Percentiles rank a stretch among this genome's conserved stretches.
These are phyloP conservation scores for Carex littledalei DNA, from an alignment of 176 grass and related monocot genomes.

Conservation along the genomic window DNA sequence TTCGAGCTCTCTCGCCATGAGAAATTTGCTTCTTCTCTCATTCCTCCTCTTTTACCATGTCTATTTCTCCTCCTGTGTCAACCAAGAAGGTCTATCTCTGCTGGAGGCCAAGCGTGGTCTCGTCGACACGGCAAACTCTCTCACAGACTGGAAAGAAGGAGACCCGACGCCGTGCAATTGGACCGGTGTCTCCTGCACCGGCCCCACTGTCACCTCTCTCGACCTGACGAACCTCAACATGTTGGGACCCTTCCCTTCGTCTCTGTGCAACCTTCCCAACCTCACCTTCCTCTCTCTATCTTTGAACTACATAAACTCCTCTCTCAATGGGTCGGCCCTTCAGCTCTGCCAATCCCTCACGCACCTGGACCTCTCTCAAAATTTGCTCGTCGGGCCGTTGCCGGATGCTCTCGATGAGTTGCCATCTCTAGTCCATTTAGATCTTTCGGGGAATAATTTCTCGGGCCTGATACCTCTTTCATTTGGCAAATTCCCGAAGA, in stretches of 20 bases:
- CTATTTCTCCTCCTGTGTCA: neutral
- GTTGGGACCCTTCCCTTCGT: conserved; percentile 50
- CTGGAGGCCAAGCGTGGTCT: conserved; percentile 58
- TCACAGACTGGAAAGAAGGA: conserved; percentile 40
- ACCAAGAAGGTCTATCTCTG: conserved; percentile 49
- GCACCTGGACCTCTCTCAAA: conserved; percentile 55
- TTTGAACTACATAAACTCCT: conserved; percentile 61
- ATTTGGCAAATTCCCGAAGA: conserved; percentile 41
- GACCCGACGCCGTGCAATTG: conserved; percentile 59
- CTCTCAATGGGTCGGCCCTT: conserved; percentile 16
- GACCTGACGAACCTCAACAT: conserved; percentile 29
- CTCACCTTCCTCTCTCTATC: conserved; percentile 44
- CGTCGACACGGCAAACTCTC: neutral
- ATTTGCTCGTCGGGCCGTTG: conserved; percentile 54
- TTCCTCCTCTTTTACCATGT: conserved; percentile 11
- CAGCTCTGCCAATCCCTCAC: conserved; percentile 24
- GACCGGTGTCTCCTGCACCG: conserved; percentile 49
- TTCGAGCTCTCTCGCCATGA: neutral
- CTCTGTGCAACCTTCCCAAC: conserved; percentile 50
- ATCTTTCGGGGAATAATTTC: conserved; percentile 64
- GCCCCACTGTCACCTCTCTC: conserved; percentile 18
- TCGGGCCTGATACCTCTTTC: conserved; percentile 57
- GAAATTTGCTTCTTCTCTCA: conserved; percentile 1
- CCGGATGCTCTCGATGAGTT: conserved; percentile 45
- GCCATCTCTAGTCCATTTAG: conserved; percentile 49